phyloP scores from a whole-genome alignment of 345 rosid genomes.

The Jatropha curcas region DNA sequence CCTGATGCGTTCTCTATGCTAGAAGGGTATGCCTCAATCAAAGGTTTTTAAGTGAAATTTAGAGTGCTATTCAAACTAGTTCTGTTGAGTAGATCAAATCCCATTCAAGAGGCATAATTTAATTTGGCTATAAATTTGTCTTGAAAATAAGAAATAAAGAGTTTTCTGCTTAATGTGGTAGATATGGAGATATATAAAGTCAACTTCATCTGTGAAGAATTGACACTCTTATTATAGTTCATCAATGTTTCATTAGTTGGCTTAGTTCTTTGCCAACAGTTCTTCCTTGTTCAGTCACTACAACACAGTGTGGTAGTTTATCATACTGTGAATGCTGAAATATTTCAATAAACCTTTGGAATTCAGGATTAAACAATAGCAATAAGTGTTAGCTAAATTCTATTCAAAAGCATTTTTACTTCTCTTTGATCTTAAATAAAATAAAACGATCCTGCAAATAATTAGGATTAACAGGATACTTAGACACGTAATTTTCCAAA shows the following conservation, averaged over 20 bases:
- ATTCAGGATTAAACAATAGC: background rate
- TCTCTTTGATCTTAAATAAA: background rate
- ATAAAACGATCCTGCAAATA: background rate
- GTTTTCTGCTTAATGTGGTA: background rate
- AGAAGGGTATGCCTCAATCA: background rate
- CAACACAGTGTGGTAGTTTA: too few species aligned
- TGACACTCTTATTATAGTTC: background rate
- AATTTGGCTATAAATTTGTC: background rate
- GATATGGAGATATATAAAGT: background rate
- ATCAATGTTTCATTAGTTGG: background rate
- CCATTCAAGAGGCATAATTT: background rate
- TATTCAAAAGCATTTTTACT: background rate
- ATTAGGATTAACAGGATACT: background rate
- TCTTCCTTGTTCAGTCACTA: too few species aligned
- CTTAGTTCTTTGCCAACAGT: too few species aligned
- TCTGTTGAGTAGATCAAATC: background rate
- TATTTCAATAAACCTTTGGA: background rate
- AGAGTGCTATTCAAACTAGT: background rate
- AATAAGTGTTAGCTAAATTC: background rate
- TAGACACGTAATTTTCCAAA: too few species aligned
- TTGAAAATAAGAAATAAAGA: background rate
- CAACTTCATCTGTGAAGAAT: background rate
- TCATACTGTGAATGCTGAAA: too few species aligned
- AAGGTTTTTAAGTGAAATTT: background rate
- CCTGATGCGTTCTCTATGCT: background rate